Base-by-base conservation (phyloP, 257 asterid species). In the Verbena officinalis region DNA sequence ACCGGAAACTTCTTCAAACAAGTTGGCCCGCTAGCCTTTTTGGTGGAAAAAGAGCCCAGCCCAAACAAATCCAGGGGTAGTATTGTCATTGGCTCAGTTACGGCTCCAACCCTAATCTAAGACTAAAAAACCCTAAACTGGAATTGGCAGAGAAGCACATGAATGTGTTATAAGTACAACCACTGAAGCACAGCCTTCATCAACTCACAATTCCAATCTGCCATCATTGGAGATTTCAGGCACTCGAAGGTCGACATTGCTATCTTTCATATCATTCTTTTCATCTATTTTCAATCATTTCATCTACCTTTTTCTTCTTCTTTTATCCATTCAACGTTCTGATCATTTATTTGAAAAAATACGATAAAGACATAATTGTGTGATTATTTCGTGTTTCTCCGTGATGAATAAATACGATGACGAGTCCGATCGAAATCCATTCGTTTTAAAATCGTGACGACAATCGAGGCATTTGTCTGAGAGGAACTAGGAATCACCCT, bases 391-490 rank as follows among this genome's bases (percentile, higher is more conserved):
- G 23, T 39, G 73, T 78, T 87, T 77, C 90, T 87, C 78, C 40
- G 51, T 83, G 97, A 85, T 83, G 97, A 86, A 62, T 77, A 75
- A 55, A 70, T 48, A 70, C 57, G 96, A 90, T 87, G 91, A 83
- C 91, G 97, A 90, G 95, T 90, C 97, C 75, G 96, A 90, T 77
- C 77, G 86, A 83, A 80, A 83, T 85, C 88, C 92, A 87, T 87
- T 90, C 91, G 80, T 66, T 52, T 46, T 42, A 44, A 57, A 77
- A 71, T 71, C 72, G 70, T 90, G 95, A 81, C 66, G 95, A 83
- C 90, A 61, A 72, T 68, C 89, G 95, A 90, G 95, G 95, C 96
- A 85, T 90, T 90, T 87, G 92, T 85, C 95, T 85, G 95, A 87
- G 89, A 83, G 92, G 62, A 84, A 67, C 73, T 17, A 3, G 34